Evolutionary conservation across 164 flowering plant species (phyloP), one percentile per base, ranked within the genome.

Genomic region (Dillenia turbinata): DNA sequence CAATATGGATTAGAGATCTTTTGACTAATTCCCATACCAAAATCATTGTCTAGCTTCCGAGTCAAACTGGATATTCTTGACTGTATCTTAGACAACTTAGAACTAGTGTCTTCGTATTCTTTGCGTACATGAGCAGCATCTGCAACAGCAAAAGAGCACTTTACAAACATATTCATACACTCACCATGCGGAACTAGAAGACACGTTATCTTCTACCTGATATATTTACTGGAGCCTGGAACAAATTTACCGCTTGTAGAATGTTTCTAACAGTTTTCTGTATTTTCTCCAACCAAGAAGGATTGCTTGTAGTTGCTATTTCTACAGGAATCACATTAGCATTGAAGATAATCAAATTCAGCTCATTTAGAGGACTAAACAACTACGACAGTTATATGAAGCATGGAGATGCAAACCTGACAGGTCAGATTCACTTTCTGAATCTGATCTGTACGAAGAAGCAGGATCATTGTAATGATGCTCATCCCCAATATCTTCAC

Each of bases 251-350:
- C 61, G 89, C 78, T 68, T 83, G 73, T 33, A 94, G 54, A 64
- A 94, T 72, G 71, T 64, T 84, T 47, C 72, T 76, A n/a, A 86
- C 88, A 50, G 87, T 88, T 62, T 81, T 57, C 66, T 85, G 91
- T 63, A 94, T 80, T 82, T 85, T 94, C 68, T 86, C 96, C 81
- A 89, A 74, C 97, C 93, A 94, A 57, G 99, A 82, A 58, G 85
- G 78, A 59, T 67, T 77, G 68, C 78, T 74, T 64, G 79, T 9
- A 67, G 69, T 64, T 50, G 74, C 49, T 48, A 69, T 52, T 73
- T 83, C 87, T 87, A 52, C 9, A 62, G 26, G 12, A n/a, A 60
- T 43, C 2, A 33, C 6, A 33, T 51, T 45, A 64, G 13, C 16
- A 54, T 44, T 55, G 49, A 33, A 17, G 62, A 11, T n/a, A 43